Evolutionary conservation across 2,329 filamentous ascomycete species (phyloP).

Genomic region (Xylariales sp.): DNA sequence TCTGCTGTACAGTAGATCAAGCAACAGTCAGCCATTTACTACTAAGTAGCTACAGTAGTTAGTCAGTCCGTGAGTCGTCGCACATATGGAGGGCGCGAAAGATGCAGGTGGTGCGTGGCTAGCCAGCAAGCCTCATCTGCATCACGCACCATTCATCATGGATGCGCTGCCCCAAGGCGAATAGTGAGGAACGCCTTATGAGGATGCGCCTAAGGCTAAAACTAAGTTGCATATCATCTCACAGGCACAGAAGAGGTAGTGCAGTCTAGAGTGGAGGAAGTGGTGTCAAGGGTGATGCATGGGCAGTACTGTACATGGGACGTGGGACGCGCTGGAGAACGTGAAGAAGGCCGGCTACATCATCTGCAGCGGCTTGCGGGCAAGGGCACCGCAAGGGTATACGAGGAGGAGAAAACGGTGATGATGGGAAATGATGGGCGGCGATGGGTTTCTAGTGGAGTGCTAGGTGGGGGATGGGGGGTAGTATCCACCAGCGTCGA

Average conservation of each 20-base stretch:
- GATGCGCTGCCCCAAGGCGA: slow-evolving; percentile 21
- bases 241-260: slow-evolving; percentile 31
- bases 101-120: slow-evolving; percentile 31
- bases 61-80: slow-evolving; percentile 2
- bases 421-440: not conserved
- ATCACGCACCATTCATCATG: slow-evolving; percentile 15
- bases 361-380: slow-evolving; percentile 3
- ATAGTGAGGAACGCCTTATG: slow-evolving; percentile 21
- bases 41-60: not conserved
- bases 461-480: slow-evolving; percentile 33
- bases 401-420: not conserved
- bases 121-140: slow-evolving; percentile 33
- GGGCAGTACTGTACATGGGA: no score
- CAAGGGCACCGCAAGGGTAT: not conserved
- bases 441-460: slow-evolving; percentile 1
- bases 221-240: slow-evolving; percentile 29
- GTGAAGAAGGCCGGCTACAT: slow-evolving; percentile 7
- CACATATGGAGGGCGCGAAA: slow-evolving; percentile 17
- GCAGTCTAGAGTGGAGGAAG: not conserved
- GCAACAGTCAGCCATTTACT: slow-evolving; percentile 1
- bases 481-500: slow-evolving; percentile 41
- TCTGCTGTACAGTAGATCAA: slow-evolving; percentile 28
- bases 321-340: slow-evolving; percentile 10
- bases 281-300: slow-evolving; percentile 3
- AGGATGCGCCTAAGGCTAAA: slow-evolving; percentile 25